Conservation (phyloP, 768 basidiomycete genomes). For the Daedaleopsis sinensis region DNA sequence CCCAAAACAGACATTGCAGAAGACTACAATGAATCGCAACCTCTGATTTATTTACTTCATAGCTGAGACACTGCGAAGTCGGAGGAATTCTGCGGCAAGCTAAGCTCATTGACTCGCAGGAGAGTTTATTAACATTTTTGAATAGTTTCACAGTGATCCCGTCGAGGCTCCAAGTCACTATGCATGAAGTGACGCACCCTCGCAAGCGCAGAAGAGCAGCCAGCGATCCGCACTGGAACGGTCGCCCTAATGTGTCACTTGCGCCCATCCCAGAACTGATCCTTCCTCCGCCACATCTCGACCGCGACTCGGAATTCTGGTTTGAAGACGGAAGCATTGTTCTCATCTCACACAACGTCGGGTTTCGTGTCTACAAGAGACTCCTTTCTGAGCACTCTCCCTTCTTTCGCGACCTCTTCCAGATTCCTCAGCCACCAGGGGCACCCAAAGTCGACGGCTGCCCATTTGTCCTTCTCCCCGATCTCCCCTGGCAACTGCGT, state of each 20-base stretch:
- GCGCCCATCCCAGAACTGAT: neutral
- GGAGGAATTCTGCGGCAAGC: too few species aligned
- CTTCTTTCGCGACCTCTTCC: slow-evolving; percentile 18
- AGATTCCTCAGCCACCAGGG: slow-evolving; percentile 1
- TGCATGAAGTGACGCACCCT: too few species aligned
- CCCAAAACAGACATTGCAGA: too few species aligned
- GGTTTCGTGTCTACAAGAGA: neutral
- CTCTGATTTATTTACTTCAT: too few species aligned
- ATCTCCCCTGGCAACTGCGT: neutral
- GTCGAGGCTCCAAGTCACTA: too few species aligned
- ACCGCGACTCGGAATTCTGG: slow-evolving; percentile 9
- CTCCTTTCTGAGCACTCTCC: slow-evolving; percentile 14
- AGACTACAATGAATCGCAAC: too few species aligned
- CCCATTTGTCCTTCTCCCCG: neutral
- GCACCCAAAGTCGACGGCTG: neutral
- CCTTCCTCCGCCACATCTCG: neutral
- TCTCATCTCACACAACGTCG: neutral
- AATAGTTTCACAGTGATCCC: too few species aligned
- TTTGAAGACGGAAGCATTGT: slow-evolving; percentile 21
- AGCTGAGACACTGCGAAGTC: too few species aligned
- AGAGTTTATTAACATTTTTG: too few species aligned
- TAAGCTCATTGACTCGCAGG: too few species aligned
- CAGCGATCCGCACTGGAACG: too few species aligned
- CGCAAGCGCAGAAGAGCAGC: too few species aligned
- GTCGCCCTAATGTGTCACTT: neutral